Evolutionary conservation across 1,284 basidiomycete genomes (phyloP).

Genomic region (Paramarasmius palmivorus): DNA sequence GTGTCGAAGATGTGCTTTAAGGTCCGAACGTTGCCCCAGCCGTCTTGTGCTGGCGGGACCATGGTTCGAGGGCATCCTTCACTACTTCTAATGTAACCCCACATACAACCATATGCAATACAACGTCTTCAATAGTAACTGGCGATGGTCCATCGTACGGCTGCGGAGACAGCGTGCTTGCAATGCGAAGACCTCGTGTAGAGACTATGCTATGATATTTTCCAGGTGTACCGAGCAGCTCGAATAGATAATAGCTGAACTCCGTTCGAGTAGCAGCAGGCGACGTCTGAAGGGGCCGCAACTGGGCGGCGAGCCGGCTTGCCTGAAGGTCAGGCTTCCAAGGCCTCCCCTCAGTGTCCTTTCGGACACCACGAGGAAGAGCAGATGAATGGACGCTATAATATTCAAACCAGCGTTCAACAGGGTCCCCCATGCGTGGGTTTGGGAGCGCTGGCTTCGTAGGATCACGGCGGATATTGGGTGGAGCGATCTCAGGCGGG

Average conservation of each 20-base stretch:
- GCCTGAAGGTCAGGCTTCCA: constrained; percentile 41
- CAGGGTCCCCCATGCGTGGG: constrained; percentile 3
- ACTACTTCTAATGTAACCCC: constrained; percentile 10
- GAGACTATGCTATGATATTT: constrained; percentile 18
- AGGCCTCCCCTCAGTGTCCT: constrained; percentile 34
- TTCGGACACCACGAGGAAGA: constrained; percentile 46
- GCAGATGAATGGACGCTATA: constrained; percentile 39
- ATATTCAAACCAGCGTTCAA: constrained; percentile 43
- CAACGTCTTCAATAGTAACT: constrained; percentile 12
- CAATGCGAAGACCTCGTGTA: background rate
- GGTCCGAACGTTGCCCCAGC: background rate
- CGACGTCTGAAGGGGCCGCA: constrained; percentile 35
- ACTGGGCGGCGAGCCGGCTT: constrained; percentile 41
- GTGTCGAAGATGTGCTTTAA: no score
- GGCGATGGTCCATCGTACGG: background rate
- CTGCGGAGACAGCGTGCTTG: background rate
- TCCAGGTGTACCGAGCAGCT: constrained; percentile 35
- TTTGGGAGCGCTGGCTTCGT: background rate
- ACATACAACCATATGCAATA: constrained; percentile 10
- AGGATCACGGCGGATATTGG: background rate
- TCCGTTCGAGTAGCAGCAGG: constrained; percentile 30
- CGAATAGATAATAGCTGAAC: constrained; percentile 36
- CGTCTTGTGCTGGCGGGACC: constrained; percentile 10
- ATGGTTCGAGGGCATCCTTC: constrained; percentile 6
- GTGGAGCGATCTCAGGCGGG: background rate